A percentile compares a stretch with the other conserved stretches of the same genome.
Conservation (phyloP, 352 stramenopile species). For the Phytophthora cactorum region DNA sequence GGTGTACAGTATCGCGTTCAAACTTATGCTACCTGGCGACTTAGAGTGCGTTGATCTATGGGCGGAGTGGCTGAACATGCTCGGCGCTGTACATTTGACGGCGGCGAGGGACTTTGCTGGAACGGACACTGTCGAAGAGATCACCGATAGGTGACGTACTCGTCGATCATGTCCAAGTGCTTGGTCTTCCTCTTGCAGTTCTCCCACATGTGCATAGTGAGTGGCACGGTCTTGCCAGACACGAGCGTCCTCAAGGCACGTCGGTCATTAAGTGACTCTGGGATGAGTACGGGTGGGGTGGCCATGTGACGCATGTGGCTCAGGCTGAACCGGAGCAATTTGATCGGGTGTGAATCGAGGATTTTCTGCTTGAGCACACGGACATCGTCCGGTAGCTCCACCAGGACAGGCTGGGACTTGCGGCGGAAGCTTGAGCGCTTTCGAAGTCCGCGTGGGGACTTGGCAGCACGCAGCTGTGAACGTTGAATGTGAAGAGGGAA, state of each 20-base stretch:
- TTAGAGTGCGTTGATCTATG: conserved; percentile 1
- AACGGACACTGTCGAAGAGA: conserved; percentile 5
- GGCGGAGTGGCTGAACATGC: conserved; percentile 15
- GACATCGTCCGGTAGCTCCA: conserved; percentile 43
- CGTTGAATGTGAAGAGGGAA: conserved; percentile 27
- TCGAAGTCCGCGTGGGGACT: conserved; percentile 20
- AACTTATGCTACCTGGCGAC: conserved; percentile 24
- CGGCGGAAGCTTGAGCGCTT: conserved; percentile 34
- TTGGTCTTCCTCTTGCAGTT: conserved; percentile 47
- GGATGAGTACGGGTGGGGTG: conserved; percentile 55
- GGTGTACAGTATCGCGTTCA: conserved; percentile 21
- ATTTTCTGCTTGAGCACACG: conserved; percentile 58
- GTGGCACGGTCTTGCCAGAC: conserved; percentile 50
- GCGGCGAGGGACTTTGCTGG: conserved; percentile 17
- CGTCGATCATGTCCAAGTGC: conserved; percentile 53
- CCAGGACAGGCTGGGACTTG: conserved; percentile 8
- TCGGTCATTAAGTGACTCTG: conserved; percentile 32
- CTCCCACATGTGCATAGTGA: conserved; percentile 54
- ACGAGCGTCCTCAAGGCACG: conserved; percentile 45
- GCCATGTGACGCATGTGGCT: conserved; percentile 51
- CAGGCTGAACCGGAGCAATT: conserved; percentile 54
- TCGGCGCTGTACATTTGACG: conserved; percentile 12
- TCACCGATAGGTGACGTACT: conserved; percentile 45
- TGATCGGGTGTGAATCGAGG: conserved; percentile 44
- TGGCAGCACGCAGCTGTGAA: conserved; percentile 16